Evolutionary conservation across 2,329 filamentous ascomycete genomes (phyloP), one percentile per base, ranked within the genome.

Genomic region (Penicillium sp.): DNA sequence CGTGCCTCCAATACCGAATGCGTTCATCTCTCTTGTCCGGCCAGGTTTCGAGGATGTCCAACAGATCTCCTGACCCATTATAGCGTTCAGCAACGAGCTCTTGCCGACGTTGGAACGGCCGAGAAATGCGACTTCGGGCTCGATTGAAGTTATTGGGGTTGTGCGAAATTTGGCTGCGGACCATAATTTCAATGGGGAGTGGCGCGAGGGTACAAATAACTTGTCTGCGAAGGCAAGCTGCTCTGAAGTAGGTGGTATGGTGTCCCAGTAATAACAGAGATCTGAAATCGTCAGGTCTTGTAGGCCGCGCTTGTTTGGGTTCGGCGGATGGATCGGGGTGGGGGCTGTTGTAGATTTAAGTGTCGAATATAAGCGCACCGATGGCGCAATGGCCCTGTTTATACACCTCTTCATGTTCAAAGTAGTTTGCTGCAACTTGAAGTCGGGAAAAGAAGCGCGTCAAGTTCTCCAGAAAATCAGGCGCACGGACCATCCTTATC

Each of bases 21-120:
- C 84, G 61, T 89, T 88, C 84, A 90, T 87, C 19, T 82, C 82
- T 58, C 79, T 79, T 6, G 87, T 90, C 46, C 83, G 78, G 0
- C 87, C 87, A 0, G 85, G 84, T 19, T 82, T 84, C 3, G 80
- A 81, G 4, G 81, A 84, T 0, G 85, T 85, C 65, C 80, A 77
- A 55, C 84, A 85, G 14, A 84, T 70, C 16, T 76, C 69, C 60
- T 72, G 70, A 48, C 67, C 78, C 70, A 88, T 80, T 9, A 90
- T 73, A 3, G 84, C 83, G 68, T 91, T 91, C 26, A 90, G 76
- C 5, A 90, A 68, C 2, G 81, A 84, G 53, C 82, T 86, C 73
- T 91, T 90, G 52, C 88, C 88, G 6, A 89, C 87, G 66, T 91
- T 91, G 39, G 83, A 86, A 47, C 88, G 82, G 19, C 88, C 88